Conservation (phyloP, 257 asterid genomes). For the Marsdenia floribunda region DNA sequence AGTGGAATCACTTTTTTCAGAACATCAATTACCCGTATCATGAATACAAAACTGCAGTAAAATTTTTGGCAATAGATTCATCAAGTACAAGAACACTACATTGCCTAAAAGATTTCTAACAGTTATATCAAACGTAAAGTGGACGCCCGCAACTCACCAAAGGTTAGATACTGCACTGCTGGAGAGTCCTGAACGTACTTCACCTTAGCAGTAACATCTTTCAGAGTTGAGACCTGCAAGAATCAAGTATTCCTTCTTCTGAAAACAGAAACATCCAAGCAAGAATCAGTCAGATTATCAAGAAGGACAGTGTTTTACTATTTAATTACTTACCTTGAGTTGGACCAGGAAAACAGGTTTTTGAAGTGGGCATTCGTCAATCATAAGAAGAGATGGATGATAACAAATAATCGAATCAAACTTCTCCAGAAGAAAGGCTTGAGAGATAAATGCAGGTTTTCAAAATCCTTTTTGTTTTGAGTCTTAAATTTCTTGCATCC, state of each 20-base stretch:
- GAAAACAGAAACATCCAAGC: neutral
- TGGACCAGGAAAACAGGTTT: neutral
- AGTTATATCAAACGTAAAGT: neutral
- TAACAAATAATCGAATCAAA: neutral
- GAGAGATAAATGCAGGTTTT: neutral
- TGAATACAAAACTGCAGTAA: neutral
- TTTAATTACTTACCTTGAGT: neutral
- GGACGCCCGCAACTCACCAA: too few relatives aligned
- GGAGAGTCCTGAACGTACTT: neutral
- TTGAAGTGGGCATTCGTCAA: neutral
- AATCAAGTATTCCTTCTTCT: neutral
- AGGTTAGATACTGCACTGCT: neutral
- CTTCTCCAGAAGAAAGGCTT: constrained; percentile 3
- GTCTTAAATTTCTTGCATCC: too few relatives aligned
- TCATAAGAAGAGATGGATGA: neutral
- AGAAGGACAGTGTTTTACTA: neutral
- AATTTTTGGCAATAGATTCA: neutral
- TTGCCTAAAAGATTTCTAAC: neutral
- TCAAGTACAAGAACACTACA: neutral
- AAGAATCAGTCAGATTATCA: neutral
- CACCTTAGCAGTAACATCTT: neutral
- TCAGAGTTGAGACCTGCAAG: neutral
- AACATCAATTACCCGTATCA: neutral
- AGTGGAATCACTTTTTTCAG: neutral
- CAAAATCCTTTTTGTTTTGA: neutral